Evolutionary conservation across 2,329 filamentous ascomycete genomes (phyloP).

Genomic region (Colletotrichum brevisporum): DNA sequence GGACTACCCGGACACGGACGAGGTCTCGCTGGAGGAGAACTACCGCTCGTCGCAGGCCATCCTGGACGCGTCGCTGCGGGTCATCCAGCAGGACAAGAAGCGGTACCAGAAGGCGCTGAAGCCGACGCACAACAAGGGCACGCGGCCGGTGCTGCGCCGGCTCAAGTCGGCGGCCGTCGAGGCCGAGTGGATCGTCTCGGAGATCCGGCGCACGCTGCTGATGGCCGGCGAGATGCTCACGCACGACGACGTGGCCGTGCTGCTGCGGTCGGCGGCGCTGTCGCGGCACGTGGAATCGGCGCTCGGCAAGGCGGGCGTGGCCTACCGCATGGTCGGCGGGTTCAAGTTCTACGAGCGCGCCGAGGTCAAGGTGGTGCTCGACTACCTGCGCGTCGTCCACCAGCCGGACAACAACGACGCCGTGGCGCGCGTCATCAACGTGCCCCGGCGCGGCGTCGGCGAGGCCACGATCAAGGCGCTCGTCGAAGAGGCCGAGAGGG

Average conservation of each 20-base stretch:
- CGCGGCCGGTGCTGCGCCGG: constrained; percentile 83
- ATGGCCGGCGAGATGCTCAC: constrained; percentile 82
- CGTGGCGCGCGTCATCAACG: constrained; percentile 85
- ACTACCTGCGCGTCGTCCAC: constrained; percentile 89
- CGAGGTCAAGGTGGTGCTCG: constrained; percentile 88
- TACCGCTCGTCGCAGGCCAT: constrained; percentile 94
- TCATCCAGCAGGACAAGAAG: constrained; percentile 90
- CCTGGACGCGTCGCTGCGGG: constrained; percentile 81
- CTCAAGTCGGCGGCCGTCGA: constrained; percentile 80
- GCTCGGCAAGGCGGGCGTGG: constrained; percentile 83
- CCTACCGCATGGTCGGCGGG: constrained; percentile 94
- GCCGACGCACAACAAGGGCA: constrained; percentile 84
- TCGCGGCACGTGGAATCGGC: constrained; percentile 90
- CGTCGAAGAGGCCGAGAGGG: constrained; percentile 81
- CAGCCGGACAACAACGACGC: constrained; percentile 92
- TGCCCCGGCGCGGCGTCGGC: constrained; percentile 85
- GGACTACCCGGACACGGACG: constrained; percentile 83
- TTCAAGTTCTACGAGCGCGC: constrained; percentile 91
- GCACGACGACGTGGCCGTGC: constrained; percentile 84
- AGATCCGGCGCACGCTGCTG: constrained; percentile 79
- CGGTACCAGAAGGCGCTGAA: constrained; percentile 85
- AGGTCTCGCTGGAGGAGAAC: constrained; percentile 91
- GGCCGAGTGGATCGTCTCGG: constrained; percentile 89
- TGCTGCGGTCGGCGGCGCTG: constrained; percentile 86
- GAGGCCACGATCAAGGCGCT: constrained; percentile 82